A percentile compares a stretch with the other conserved stretches of the same genome.
These are phyloP conservation scores for Lipomyces sp. DNA, from an alignment of 805 yeast species.

Conservation along the genomic window DNA sequence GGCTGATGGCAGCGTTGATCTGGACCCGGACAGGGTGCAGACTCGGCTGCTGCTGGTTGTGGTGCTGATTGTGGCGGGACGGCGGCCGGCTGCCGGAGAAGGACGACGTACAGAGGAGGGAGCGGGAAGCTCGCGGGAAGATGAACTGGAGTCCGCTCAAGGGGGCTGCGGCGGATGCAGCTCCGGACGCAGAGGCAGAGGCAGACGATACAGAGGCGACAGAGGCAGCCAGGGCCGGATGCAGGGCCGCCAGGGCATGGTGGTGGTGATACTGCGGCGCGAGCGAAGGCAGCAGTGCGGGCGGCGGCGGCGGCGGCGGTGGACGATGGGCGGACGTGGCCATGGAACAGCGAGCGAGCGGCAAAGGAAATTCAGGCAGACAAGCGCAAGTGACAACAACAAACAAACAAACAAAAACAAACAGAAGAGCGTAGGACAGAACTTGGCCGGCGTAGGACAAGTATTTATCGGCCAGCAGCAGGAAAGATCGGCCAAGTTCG, in stretches of 20 bases:
- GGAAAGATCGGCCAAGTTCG: not conserved
- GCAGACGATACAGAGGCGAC: too few species aligned
- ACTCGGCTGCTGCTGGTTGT: slow-evolving; percentile 3
- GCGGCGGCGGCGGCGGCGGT: not conserved
- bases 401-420: not conserved
- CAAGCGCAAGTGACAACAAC: too few species aligned
- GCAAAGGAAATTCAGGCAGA: too few species aligned
- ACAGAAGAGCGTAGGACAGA: not conserved
- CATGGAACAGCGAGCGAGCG: not conserved
- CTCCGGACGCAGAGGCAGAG: too few species aligned
- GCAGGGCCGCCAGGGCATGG: not conserved
- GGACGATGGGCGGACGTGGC: not conserved
- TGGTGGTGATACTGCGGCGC: not conserved
- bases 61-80: not conserved
- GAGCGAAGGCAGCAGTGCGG: not conserved
- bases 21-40: slow-evolving; percentile 13
- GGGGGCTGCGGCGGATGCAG: not conserved
- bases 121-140: slow-evolving; percentile 18
- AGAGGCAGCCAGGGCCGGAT: not conserved
- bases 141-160: slow-evolving; percentile 16
- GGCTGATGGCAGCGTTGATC: slow-evolving; percentile 23
- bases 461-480: not conserved
- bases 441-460: not conserved
- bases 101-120: slow-evolving; percentile 17
- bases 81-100: slow-evolving; percentile 4